These are phyloP conservation scores for Calocybe indica DNA, from an alignment of 768 basidiomycete species.

Conservation along the genomic window DNA sequence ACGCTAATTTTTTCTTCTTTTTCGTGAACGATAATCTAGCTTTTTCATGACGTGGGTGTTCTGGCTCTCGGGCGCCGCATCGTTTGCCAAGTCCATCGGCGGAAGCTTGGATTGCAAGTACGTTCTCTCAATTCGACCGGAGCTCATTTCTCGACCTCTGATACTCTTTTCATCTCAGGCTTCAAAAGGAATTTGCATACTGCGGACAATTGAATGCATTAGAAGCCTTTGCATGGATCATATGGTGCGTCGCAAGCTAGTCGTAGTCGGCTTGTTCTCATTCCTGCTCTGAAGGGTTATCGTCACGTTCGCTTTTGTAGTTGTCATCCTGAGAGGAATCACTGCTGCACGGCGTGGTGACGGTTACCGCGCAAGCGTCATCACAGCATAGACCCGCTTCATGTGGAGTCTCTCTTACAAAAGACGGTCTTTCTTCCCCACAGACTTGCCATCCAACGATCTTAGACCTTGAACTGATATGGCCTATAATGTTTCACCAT, in stretches of 20 bases:
- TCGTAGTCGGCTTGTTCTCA: not conserved
- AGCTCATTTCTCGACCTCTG: not conserved
- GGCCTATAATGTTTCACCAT: too few relatives aligned
- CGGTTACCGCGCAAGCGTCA: conserved; percentile 54
- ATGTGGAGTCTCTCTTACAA: not conserved
- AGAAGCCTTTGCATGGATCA: conserved; percentile 70
- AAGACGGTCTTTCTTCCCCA: too few relatives aligned
- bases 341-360: conserved; percentile 57
- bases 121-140: conserved; percentile 12
- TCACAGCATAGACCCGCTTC: conserved; percentile 11
- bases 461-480: too few relatives aligned
- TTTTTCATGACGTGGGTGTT: conserved; percentile 68
- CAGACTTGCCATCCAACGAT: too few relatives aligned
- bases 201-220: conserved; percentile 76
- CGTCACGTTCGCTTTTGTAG: conserved; percentile 52
- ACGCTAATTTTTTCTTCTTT: not conserved
- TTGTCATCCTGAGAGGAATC: conserved; percentile 58
- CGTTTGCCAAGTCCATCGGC: conserved; percentile 59
- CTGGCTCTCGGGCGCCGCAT: conserved; percentile 71
- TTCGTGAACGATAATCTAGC: conserved; percentile 24
- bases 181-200: conserved; percentile 44
- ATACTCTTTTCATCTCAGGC: conserved; percentile 15
- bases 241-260: conserved; percentile 42
- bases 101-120: conserved; percentile 69
- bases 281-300: conserved; percentile 42